Evolutionary conservation across 306 rosid species (phyloP), one percentile per base, ranked within the genome.

Genomic region (Medicago lupulina): DNA sequence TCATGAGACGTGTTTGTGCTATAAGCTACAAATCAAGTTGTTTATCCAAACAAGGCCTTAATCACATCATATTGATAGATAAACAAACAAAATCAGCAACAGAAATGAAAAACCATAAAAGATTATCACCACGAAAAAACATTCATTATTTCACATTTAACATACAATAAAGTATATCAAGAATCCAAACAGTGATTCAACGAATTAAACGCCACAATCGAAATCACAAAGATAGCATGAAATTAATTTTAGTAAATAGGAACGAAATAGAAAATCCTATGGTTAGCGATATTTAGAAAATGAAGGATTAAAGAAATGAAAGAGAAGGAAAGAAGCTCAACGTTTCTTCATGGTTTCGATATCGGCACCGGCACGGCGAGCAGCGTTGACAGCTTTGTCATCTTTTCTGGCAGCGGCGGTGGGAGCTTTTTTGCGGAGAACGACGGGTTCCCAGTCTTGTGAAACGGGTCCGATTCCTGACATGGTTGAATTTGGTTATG

Each of bases 361-460:
- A 31, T 91, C 96, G 6, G 92, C 98, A 8, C 97, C 97, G 76
- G 91, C 0, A 36, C 94, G 97, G 64, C 96, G 97, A 67, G 97
- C 98, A 18, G 96, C 97, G 89, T 91, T 91, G 82, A 93, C 97
- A 25, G 92, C 98, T 80, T 93, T 89, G 81, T 93, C 97, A 55
- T 91, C 98, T 82, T 91, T 93, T 84, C 85, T 88, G 68, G 97
- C 97, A 47, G 97, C 96, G 54, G 97, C 83, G 79, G 85, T 89
- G 53, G 94, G 97, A 0, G 94, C 90, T 85, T 91, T 93, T 83
- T 91, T 93, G 81, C 94, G 87, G 73, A 93, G 82, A 4, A 93
- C 94, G 14, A 91, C 90, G 3, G 98, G 97, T 18, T 93, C 98
- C 97, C 97, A 93, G 51, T 93, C 97, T 83, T 91, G 96, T 0